Base-by-base conservation (phyloP, 306 rosid species). In the Hippophae gyantsensis region DNA sequence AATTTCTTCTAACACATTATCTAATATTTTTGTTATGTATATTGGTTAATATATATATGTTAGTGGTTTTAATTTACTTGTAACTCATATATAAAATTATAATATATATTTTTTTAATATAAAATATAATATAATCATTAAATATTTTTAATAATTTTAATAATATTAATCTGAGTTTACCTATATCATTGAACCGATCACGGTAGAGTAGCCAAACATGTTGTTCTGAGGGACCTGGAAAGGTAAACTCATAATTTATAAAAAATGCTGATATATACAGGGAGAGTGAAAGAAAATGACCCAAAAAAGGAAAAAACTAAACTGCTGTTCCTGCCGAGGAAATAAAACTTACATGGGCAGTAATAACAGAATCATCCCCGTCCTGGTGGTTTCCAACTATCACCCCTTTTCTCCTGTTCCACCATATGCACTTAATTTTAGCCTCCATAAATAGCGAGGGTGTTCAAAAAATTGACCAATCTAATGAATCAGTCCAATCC, bases 371-470 rank as follows among this genome's bases (percentile, higher is more conserved):
- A 69, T 92, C 99, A 65, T 92, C 99, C 56, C 99, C 99, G 8
- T 92, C 99, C 75, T 92, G 99, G 67, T 92, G 96, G 70, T 92
- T 92, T 71, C 99, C 99, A 55, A 92, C 86, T 60, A 92, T 92
- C 43, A 85, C 60, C 67, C 96, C 96, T 73, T 92, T 92, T 62
- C 99, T 78, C 96, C 96, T 92, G 48, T 60, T 67, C 74, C n/a
- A 56, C 13, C 18, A 67, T 42, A 48, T 59, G 7, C 50, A 58
- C 3, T 13, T 62, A 65, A n/a, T 50, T 32, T 70, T 60, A 25
- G 61, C 62, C 9, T 74, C 9, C 12, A 61, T 60, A 57, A 12
- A 56, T 48, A 65, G 69, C 45, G 47, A 56, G 14, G 64, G 56
- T 57, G 54, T 55, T 53, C n/a, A 54, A 44, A 45, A 61, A 45